Evolutionary conservation across 2,329 filamentous ascomycete genomes (phyloP).

Genomic region (Clonostachys rhizophaga): DNA sequence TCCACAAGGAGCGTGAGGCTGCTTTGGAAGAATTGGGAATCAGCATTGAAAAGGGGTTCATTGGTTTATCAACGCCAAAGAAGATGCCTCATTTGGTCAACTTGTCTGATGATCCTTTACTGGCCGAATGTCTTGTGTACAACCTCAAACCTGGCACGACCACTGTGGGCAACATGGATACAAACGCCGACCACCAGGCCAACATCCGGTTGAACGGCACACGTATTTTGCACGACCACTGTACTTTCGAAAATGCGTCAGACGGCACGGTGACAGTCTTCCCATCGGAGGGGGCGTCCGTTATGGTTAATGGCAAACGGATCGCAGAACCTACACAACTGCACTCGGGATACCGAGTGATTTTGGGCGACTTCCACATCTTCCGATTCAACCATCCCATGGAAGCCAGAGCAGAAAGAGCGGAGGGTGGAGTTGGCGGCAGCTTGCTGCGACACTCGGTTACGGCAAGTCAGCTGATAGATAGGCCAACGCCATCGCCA

Average conservation of each 20-base stretch:
- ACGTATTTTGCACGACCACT: constrained; percentile 89
- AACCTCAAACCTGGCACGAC: constrained; percentile 95
- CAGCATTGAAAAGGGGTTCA: constrained; percentile 97
- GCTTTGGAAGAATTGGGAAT: constrained; percentile 95
- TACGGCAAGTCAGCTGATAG: constrained; percentile 55
- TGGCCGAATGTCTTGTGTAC: constrained; percentile 95
- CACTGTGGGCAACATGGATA: constrained; percentile 90
- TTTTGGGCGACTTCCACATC: constrained; percentile 96
- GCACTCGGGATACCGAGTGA: constrained; percentile 89
- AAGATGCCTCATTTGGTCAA: constrained; percentile 99
- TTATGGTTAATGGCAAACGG: constrained; percentile 96
- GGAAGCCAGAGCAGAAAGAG: constrained; percentile 88
- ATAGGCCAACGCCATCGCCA: constrained; percentile 49
- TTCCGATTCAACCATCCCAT: constrained; percentile 98
- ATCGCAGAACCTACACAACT: constrained; percentile 82
- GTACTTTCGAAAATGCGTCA: constrained; percentile 79
- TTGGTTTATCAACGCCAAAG: constrained; percentile 92
- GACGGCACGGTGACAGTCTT: constrained; percentile 92
- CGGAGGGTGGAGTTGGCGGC: constrained; percentile 69
- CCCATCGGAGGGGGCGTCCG: constrained; percentile 84
- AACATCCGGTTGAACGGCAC: constrained; percentile 94
- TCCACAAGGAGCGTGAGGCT: constrained; percentile 94
- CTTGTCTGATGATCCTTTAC: constrained; percentile 85
- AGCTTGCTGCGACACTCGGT: constrained; percentile 83
- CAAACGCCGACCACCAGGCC: constrained; percentile 66